Evolutionary conservation across 805 yeast genomes (phyloP).

Genomic region (Citeromyces nyonsensis): DNA sequence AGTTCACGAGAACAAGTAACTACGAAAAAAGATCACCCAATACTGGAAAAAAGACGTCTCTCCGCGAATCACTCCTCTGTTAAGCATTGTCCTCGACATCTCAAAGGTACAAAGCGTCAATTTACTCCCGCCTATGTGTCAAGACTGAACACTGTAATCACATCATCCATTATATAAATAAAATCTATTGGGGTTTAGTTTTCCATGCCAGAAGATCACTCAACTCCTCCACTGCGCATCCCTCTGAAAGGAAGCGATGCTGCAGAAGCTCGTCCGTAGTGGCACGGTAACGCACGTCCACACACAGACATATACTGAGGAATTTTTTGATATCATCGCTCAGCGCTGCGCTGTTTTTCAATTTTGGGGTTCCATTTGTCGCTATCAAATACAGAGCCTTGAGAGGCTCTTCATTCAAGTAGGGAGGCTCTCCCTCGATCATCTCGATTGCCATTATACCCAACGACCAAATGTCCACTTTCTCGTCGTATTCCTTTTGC

Average conservation of each 20-base stretch:
- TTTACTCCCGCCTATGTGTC: not conserved
- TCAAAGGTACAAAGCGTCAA: no score
- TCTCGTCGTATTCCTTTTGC: conserved; percentile 68
- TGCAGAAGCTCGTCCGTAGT: conserved; percentile 74
- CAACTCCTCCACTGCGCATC: conserved; percentile 45
- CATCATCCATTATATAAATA: not conserved
- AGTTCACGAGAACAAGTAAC: no score
- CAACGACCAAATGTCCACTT: conserved; percentile 71
- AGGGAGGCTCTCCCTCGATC: conserved; percentile 82
- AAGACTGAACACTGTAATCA: not conserved
- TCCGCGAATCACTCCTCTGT: no score
- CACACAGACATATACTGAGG: conserved; percentile 82
- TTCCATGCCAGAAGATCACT: conserved; percentile 30
- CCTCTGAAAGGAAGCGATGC: conserved; percentile 55
- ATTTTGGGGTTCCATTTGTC: conserved; percentile 68
- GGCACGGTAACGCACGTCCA: conserved; percentile 86
- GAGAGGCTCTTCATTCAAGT: conserved; percentile 65
- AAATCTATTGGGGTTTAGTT: not conserved
- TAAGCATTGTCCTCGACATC: no score
- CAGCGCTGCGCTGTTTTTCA: conserved; percentile 29
- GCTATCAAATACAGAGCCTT: conserved; percentile 66
- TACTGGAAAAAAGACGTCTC: no score
- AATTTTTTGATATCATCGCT: conserved; percentile 72
- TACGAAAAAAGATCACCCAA: no score
- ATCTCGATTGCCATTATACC: conserved; percentile 81